A percentile compares a stretch with the other conserved stretches of the same genome.
Evolutionary conservation across 2,329 filamentous ascomycete species (phyloP).

Genomic region (Trichoderma gracile): DNA sequence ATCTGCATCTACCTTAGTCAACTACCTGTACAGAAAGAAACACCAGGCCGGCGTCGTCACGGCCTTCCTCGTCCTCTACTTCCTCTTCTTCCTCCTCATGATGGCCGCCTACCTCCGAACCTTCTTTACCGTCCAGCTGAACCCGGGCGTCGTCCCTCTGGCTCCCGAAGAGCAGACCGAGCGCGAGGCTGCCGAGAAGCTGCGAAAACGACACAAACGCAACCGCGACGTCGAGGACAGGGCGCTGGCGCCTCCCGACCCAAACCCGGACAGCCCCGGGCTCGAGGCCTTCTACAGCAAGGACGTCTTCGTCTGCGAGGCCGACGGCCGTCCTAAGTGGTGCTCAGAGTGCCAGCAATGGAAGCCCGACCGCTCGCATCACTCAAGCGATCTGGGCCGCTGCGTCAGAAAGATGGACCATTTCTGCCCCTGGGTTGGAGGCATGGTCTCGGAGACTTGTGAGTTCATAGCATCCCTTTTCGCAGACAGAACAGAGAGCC

Average conservation of each 20-base stretch:
- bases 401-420: slow-evolving; percentile 94
- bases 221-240: slow-evolving; percentile 35
- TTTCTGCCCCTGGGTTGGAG: slow-evolving; percentile 96
- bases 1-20: slow-evolving; percentile 45
- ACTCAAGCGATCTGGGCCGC: slow-evolving; percentile 77
- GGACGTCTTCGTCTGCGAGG: slow-evolving; percentile 80
- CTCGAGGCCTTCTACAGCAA: slow-evolving; percentile 77
- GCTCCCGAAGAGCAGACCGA: slow-evolving; percentile 33
- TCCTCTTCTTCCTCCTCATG: slow-evolving; percentile 68
- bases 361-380: slow-evolving; percentile 86
- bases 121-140: slow-evolving; percentile 63
- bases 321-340: slow-evolving; percentile 81
- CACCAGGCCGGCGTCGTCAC: slow-evolving; percentile 60
- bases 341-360: slow-evolving; percentile 81
- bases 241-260: slow-evolving; percentile 44
- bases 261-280: slow-evolving; percentile 62
- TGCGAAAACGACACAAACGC: slow-evolving; percentile 30
- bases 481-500: not conserved
- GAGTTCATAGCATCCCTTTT: slow-evolving; percentile 33
- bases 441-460: slow-evolving; percentile 81
- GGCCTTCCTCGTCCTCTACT: slow-evolving; percentile 71
- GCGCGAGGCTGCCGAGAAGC: slow-evolving; percentile 40
- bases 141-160: slow-evolving; percentile 74
- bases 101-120: slow-evolving; percentile 70
- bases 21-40: slow-evolving; percentile 63